A percentile compares a stretch with the other conserved stretches of the same genome.
Evolutionary conservation across 169 alveolate genomes (phyloP).

Genomic region (Amoebophrya sp.): DNA sequence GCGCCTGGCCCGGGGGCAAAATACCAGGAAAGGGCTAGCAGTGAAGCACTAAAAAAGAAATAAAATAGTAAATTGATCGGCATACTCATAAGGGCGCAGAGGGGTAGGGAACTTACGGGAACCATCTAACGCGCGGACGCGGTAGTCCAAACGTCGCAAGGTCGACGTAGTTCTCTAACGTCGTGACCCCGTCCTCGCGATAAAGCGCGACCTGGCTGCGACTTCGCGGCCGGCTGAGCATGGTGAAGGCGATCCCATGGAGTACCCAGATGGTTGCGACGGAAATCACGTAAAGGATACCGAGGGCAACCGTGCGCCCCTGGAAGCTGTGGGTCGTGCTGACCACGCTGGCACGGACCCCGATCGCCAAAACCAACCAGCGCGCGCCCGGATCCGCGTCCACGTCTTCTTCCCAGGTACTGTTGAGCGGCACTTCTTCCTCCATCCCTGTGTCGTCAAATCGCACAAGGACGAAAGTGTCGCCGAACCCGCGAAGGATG

Average conservation of each 20-base stretch:
- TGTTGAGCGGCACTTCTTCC: neutral
- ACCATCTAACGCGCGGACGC: too few relatives aligned
- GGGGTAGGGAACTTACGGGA: too few relatives aligned
- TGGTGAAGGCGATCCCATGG: neutral
- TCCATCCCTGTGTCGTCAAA: neutral
- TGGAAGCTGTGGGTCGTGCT: neutral
- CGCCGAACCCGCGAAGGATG: neutral
- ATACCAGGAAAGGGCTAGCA: too few relatives aligned
- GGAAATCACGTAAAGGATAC: neutral
- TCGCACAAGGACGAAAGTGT: neutral
- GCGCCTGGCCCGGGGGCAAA: too few relatives aligned
- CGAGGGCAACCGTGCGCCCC: neutral
- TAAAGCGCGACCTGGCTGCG: neutral
- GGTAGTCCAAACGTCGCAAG: neutral
- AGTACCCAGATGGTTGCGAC: neutral
- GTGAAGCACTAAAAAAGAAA: too few relatives aligned
- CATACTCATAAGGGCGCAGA: too few relatives aligned
- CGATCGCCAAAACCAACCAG: neutral
- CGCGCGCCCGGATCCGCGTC: neutral
- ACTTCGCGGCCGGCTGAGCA: neutral
- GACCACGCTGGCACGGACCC: neutral
- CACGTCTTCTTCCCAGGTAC: neutral
- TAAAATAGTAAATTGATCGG: too few relatives aligned
- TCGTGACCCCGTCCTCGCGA: neutral
- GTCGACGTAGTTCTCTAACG: neutral